Base-by-base conservation (phyloP, 805 yeast genomes). In the Millerozyma acaciae region DNA sequence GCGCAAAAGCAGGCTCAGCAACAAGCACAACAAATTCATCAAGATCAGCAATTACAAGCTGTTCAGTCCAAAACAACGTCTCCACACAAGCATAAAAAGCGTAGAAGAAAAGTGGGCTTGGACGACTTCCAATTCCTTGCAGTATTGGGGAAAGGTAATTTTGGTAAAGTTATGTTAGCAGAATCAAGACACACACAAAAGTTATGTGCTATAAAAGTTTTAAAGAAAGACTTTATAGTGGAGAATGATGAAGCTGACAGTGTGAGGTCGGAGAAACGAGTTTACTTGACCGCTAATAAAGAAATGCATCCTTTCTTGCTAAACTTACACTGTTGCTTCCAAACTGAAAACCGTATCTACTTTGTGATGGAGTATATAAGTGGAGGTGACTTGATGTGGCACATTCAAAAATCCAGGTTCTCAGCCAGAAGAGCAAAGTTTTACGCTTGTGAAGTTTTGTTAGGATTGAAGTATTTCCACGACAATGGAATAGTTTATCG, bases 311-410 rank as follows among this genome's bases (percentile, higher is more conserved):
- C 99, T 26, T 93, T 93, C 62, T 70, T 93, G 54, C 73, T 93
- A 47, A 88, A 88, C 49, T 67, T 93, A 42, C 90, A 81, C 55
- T 93, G 96, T 53, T 89, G 97, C 50, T 93, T 93, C 74, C 99
- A 93, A 63, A 93, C 98, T 0, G 98, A 93, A 47, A 93, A 94
- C 55, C 78, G 98, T 54, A 84, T 93, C 26, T 93, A 93, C 59
- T 93, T 93, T 64, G 98, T 95, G 10, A 93, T 93, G 99, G 97
- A 93, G 59, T 93, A 88, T 54, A 82, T 93, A 32, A 80, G 94
- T 14, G 99, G 98, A 38, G 99, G 99, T 58, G 99, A 93, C 65
- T 73, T 93, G 52, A 93, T 93, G 98, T 89, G 96, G 95, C 99
- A 93, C 57, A 94, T 93, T 50, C 98, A 93, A 61, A 86, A 87